Evolutionary conservation across 306 rosid genomes (phyloP), one percentile per base, ranked within the genome.

Genomic region (Citrullus amarus): DNA sequence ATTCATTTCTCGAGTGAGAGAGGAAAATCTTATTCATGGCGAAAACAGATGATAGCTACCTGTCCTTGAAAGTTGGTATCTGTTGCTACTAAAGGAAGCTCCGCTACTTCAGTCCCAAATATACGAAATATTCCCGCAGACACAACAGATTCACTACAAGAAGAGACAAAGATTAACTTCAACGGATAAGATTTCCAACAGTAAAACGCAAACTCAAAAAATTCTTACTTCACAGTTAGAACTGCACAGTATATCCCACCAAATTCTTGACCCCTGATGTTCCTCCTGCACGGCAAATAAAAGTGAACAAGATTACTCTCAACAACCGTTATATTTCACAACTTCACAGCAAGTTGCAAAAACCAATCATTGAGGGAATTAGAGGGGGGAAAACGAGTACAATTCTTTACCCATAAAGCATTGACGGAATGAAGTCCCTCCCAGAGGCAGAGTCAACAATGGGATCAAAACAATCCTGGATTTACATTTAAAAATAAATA

Each of bases 51-150:
- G 62, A 54, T 82, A 79, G 60, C 48, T 81, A 96, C 99, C 97
- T 90, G 92, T 86, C 97, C 96, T 84, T 93, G 97, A 75, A 39
- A 84, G 79, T 93, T 88, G 11, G 90, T 75, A 44, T 79, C 62
- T n/a, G 99, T 92, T 0, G 99, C 99, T 70, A 96, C 99, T 55
- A 96, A 82, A 6, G 99, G 99, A 81, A 96, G 98, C 87, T 96
- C 99, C 5, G 98, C 96, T 50, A 96, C 88, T 79, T 96, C 98
- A 14, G 81, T 32, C 63, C 99, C 99, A 80, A 91, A 96, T 8
- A 91, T 87, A 9, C 99, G 98, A 77, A 96, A 92, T 77, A 91
- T 72, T 77, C 91, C 99, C n/a, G 90, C 98, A 10, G 90, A 96
- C 60, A 91, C 98, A 0, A 91, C 92, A 57, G 80, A 82, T 77